Evolutionary conservation across 2,329 filamentous ascomycete species (phyloP), one percentile per base, ranked within the genome.

Genomic region (Cladosporium sp.): DNA sequence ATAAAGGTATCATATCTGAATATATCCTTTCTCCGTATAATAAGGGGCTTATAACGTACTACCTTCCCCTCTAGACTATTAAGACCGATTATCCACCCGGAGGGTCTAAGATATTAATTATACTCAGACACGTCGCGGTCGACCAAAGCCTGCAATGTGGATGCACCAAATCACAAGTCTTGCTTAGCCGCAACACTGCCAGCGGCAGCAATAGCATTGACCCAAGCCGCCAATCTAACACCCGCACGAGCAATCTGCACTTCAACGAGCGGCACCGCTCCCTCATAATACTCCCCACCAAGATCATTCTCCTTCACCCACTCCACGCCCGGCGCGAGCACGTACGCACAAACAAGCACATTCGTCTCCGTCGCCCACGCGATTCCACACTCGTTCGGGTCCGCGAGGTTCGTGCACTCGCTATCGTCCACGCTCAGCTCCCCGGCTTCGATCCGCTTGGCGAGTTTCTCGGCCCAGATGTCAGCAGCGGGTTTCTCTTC

Each of bases 161-260:
- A 18, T 28, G 22, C 22, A 5, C 22, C 4, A 5, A 28, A 28
- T 38, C 33, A 35, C 5, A 49, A 33, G 7, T 49, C 46, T 1
- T 42, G 35, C 38, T 49, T 49, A 9, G 9, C 4, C 28, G 14
- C 8, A 3, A 7, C 40, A 16, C 4, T 18, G 40, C 33, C 31
- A 3, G 35, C 43, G 33, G 53, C 61, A 11, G 66, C 68, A 50
- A 71, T 60, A 5, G 65, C 60, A 56, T 71, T 63, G 43, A 71
- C 54, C 61, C 64, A 71, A 11, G 60, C 63, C 11, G 67, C 69
- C 14, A 71, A 58, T 22, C 69, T 59, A 22, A 68, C 66, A 1
- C 69, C 69, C 37, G 63, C 72, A 60, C 72, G 74, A 0, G 72
- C 72, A 52, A 76, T 70, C 63, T 74, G 71, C 56, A 69, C 52